Base-by-base conservation (phyloP, 345 rosid species). In the Schrenkiella parvula region DNA sequence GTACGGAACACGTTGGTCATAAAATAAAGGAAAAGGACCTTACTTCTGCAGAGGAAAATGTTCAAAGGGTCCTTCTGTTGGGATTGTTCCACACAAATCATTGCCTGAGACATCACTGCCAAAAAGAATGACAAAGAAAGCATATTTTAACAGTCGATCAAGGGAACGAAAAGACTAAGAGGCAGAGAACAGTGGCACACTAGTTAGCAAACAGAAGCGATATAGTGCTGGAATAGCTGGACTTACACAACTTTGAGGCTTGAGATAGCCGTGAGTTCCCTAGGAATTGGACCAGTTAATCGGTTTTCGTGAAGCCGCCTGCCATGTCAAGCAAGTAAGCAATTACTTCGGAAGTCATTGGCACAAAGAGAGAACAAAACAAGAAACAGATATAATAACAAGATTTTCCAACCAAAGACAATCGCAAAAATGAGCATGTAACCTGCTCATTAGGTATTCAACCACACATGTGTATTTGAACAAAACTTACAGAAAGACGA, bases 81-180 rank as follows among this genome's bases (percentile, higher is more conserved):
- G 96, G 72, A 92, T 85, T 46, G 95, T 88, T 74, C 98, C 98
- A 68, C 96, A 88, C 46, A 90, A 74, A 81, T 90, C 81, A 83
- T 92, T 92, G 78, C 70, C 80, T 9, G 96, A 83, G 19, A 90
- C 93, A 77, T 92, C 93, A 60, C 98, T 92, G 80, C 11, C 48
- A 72, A 54, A 23, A 71, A 63, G 23, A 28, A 74, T 17, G 55
- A 76, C 47, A 51, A 60, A 51, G 34, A 63, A 31, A 32, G 11
- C 15, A 6, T 35, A 37, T 34, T 22, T 11, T 31, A 4, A 57
- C 46, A 39, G 38, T 13, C 19, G 13, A 14, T 55, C 10, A 50
- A 8, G 6, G n/a, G 29, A 32, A 21, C 1, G 2, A 34, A 39
- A n/a, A 35, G 11, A 42, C 51, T 52, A n/a, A 0, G 10, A 37